These are phyloP conservation scores for Zymoseptoria passerinii DNA, from an alignment of 2,329 filamentous ascomycete species.

Conservation along the genomic window DNA sequence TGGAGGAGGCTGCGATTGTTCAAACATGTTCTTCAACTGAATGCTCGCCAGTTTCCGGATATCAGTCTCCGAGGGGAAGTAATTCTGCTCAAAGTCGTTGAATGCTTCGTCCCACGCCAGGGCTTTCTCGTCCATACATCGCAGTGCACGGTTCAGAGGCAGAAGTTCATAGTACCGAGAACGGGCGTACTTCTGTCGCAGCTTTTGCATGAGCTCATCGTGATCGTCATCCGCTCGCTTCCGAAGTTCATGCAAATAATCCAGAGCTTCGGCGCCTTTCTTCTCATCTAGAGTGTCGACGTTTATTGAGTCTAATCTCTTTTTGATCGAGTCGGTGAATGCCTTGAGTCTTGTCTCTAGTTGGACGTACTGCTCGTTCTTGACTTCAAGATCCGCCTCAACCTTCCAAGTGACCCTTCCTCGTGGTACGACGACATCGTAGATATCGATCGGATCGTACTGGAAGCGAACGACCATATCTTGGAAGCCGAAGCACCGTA, in stretches of 20 bases:
- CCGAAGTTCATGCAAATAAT: slow-evolving; percentile 68
- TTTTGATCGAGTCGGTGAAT: slow-evolving; percentile 81
- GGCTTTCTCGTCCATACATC: slow-evolving; percentile 86
- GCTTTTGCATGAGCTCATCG: slow-evolving; percentile 58
- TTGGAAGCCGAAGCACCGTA: slow-evolving; percentile 84
- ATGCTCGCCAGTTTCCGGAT: slow-evolving; percentile 85
- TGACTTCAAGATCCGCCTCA: slow-evolving; percentile 81
- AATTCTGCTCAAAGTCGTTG: slow-evolving; percentile 82
- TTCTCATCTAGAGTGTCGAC: slow-evolving; percentile 85
- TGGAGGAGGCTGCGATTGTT: slow-evolving; percentile 64
- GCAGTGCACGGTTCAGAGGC: slow-evolving; percentile 78
- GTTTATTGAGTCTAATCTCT: slow-evolving; percentile 77
- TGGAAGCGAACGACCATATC: slow-evolving; percentile 82
- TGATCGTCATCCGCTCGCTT: slow-evolving; percentile 82
- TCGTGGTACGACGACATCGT: slow-evolving; percentile 89
- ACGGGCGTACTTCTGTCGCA: slow-evolving; percentile 85
- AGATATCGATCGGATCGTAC: slow-evolving; percentile 83
- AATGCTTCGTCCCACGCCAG: slow-evolving; percentile 90
- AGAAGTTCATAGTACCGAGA: slow-evolving; percentile 97
- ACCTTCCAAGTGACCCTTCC: slow-evolving; percentile 95
- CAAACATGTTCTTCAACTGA: slow-evolving; percentile 89
- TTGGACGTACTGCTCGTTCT: slow-evolving; percentile 80
- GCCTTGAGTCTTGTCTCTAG: slow-evolving; percentile 74
- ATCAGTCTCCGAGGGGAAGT: slow-evolving; percentile 90
- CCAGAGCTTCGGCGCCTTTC: slow-evolving; percentile 71